Evolutionary conservation across 2,329 filamentous ascomycete species (phyloP), one percentile per base, ranked within the genome.

Genomic region (Chrysoporthe cubensis): DNA sequence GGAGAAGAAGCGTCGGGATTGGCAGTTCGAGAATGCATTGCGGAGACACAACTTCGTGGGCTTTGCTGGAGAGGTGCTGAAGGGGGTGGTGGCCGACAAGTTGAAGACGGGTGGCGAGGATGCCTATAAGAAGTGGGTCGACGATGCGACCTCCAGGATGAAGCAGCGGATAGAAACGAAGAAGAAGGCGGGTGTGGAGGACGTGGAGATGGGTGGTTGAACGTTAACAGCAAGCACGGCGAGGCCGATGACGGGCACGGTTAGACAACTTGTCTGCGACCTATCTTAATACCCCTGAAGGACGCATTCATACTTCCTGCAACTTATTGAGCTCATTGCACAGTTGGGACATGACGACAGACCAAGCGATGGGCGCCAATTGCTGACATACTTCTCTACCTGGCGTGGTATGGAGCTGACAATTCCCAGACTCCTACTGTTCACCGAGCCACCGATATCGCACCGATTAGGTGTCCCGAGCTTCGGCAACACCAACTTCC

Each of bases 1-100:
- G 84, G 88, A 95, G 81, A 85, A 87, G 76, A 97, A 97, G 87
- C 86, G 96, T 64, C 85, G 85, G 67, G 91, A 90, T 71, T 99
- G 96, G 96, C 87, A 89, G 76, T 97, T 96, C 85, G 96, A 99
- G 85, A 99, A 99, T 80, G 91, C 94, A 13, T 83, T 99, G 75
- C 83, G 96, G 69, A 84, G 92, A 74, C 95, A 97, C 79, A 99
- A 99, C 80, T 99, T 99, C 82, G 92, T 99, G 0, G 95, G 94
- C 0, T 97, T 99, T 75, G 91, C 95, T 3, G 94, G 93, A 14
- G 94, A 97, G 82, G 84, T 97, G 69, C 82, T 97, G 73, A 96
- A 96, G 83, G 91, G 89, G 0, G 95, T 97, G 4, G 91, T 93
- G n/a, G 84, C 81, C 71, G 78, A 82, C 70, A 97, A 96, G 83